phyloP scores from a whole-genome alignment of 768 basidiomycete genomes.

The Leucocoprinus leucothites region DNA sequence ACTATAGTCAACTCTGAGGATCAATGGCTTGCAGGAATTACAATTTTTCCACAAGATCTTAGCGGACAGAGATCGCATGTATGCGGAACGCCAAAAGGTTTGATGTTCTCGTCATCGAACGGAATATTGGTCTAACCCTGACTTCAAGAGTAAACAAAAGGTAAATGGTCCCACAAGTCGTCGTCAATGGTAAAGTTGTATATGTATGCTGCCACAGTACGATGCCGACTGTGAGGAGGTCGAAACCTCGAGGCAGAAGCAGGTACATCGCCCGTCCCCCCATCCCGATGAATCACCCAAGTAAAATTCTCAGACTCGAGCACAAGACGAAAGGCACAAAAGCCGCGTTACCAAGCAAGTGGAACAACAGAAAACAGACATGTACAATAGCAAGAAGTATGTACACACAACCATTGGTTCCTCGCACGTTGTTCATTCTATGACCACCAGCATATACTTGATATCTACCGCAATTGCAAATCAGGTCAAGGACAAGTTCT shows the following conservation, averaged over 20 bases:
- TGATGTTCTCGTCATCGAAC: neutral
- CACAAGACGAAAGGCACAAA: constrained; percentile 71
- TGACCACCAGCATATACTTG: constrained; percentile 54
- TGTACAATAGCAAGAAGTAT: constrained; percentile 83
- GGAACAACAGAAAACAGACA: constrained; percentile 73
- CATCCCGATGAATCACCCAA: neutral
- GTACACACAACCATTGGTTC: constrained; percentile 10
- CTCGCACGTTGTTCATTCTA: neutral
- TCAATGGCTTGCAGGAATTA: constrained; percentile 47
- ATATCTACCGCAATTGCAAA: constrained; percentile 72
- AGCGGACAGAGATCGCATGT: constrained; percentile 65
- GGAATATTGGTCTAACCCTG: neutral
- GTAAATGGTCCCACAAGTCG: constrained; percentile 26
- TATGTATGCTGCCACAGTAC: constrained; percentile 49
- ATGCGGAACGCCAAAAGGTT: constrained; percentile 70
- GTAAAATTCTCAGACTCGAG: constrained; percentile 46
- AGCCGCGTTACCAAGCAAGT: constrained; percentile 71
- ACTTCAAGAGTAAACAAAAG: constrained; percentile 58
- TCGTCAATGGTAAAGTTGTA: neutral
- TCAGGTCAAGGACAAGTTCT: constrained; percentile 66
- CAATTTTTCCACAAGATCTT: constrained; percentile 70
- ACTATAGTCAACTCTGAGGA: neutral
- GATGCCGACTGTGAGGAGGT: constrained; percentile 76
- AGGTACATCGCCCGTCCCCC: constrained; percentile 39
- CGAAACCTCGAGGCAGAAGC: constrained; percentile 74